These are phyloP conservation scores for Candida cerambycidarum DNA, from an alignment of 805 yeast genomes.

Conservation along the genomic window DNA sequence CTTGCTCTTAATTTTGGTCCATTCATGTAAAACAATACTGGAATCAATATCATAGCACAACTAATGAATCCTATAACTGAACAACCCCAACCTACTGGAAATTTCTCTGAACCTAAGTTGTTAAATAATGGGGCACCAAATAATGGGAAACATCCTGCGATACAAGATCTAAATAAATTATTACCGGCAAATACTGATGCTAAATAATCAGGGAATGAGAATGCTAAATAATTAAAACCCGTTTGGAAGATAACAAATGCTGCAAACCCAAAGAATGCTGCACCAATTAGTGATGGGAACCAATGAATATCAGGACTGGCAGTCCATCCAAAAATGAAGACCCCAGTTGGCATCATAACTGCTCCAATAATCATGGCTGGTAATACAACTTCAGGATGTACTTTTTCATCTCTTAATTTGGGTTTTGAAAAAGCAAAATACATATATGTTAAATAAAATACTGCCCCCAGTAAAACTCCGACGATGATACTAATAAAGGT, in stretches of 20 bases:
- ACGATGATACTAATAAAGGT: constrained; percentile 48
- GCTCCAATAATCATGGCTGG: constrained; percentile 43
- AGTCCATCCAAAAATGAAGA: constrained; percentile 53
- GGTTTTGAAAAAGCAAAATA: constrained; percentile 24
- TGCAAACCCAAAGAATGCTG: constrained; percentile 37
- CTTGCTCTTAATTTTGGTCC: constrained; percentile 44
- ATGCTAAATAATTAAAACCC: constrained; percentile 48
- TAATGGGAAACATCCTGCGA: constrained; percentile 63
- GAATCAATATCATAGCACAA: constrained; percentile 45
- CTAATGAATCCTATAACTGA: constrained; percentile 46
- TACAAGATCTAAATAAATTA: constrained; percentile 45
- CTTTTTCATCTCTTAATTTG: constrained; percentile 21
- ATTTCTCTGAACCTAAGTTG: constrained; percentile 47
- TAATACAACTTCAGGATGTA: constrained; percentile 44
- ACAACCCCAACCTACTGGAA: constrained; percentile 62
- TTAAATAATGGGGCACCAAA: constrained; percentile 62
- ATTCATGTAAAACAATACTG: constrained; percentile 42
- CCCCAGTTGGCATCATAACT: constrained; percentile 40
- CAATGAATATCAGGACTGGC: constrained; percentile 43
- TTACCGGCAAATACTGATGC: constrained; percentile 64
- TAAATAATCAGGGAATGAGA: constrained; percentile 47
- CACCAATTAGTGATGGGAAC: constrained; percentile 49
- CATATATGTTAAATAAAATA: constrained; percentile 25
- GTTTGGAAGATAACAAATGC: constrained; percentile 52
- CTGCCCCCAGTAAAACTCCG: constrained; percentile 45